Evolutionary conservation across 345 rosid genomes (phyloP).

Genomic region (Populus deltoides): DNA sequence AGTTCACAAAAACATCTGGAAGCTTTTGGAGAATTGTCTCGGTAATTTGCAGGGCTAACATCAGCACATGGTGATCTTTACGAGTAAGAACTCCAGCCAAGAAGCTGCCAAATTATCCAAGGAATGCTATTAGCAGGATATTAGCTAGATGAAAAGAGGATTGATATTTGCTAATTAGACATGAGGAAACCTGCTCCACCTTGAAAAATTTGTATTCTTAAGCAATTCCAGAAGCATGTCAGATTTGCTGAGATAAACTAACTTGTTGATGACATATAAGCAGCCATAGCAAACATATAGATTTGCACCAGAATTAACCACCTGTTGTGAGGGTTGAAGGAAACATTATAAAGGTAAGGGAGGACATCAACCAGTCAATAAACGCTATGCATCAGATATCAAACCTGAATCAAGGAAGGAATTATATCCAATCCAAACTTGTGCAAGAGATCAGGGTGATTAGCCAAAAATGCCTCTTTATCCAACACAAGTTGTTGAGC

Average conservation of each 20-base stretch:
- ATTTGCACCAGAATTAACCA: constrained; percentile 85
- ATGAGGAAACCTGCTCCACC: constrained; percentile 42
- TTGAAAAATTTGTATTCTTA: constrained; percentile 64
- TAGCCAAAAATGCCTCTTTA: constrained; percentile 56
- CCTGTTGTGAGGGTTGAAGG: constrained; percentile 40
- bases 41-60: constrained; percentile 65
- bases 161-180: not conserved
- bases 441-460: constrained; percentile 58
- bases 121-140: constrained; percentile 6
- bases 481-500: constrained; percentile 49
- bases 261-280: constrained; percentile 65
- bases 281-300: constrained; percentile 74
- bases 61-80: constrained; percentile 75
- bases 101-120: constrained; percentile 55
- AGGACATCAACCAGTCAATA: constrained; percentile 15
- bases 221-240: constrained; percentile 65
- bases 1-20: constrained; percentile 52
- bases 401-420: constrained; percentile 78
- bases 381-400: constrained; percentile 18
- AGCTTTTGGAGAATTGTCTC: constrained; percentile 70
- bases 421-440: constrained; percentile 62
- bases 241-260: constrained; percentile 59
- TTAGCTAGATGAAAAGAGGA: constrained; percentile 10
- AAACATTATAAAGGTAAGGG: constrained; percentile 11
- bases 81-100: constrained; percentile 82